Conservation (phyloP, 2,329 filamentous ascomycete genomes). For the Fusarium nygamai region DNA sequence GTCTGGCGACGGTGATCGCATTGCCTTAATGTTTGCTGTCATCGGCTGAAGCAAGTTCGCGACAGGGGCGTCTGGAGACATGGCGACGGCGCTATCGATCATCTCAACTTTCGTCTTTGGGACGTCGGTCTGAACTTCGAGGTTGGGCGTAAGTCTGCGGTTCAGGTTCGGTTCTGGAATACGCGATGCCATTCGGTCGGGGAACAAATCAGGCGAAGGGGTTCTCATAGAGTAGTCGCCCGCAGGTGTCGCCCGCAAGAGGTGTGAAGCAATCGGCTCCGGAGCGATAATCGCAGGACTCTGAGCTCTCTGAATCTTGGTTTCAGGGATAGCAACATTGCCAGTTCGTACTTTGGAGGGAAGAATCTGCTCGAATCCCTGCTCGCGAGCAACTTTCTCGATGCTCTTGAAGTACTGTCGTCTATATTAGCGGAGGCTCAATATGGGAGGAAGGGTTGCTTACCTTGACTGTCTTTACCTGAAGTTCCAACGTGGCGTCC, state of each 20-base stretch:
- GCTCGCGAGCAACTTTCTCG: constrained; percentile 68
- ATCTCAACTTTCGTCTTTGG: constrained; percentile 56
- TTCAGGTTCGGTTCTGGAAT: constrained; percentile 60
- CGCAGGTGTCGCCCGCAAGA: constrained; percentile 64
- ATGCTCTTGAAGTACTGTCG: constrained; percentile 75
- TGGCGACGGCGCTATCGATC: constrained; percentile 58
- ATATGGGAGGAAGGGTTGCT: not conserved
- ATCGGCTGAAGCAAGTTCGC: constrained; percentile 62
- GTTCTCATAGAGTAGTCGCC: constrained; percentile 65
- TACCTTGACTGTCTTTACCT: constrained; percentile 77
- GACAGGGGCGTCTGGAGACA: constrained; percentile 63
- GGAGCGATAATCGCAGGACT: constrained; percentile 61
- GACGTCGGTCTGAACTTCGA: constrained; percentile 64
- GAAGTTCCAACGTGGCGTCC: constrained; percentile 77
- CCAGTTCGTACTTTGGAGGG: constrained; percentile 66
- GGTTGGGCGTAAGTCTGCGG: constrained; percentile 55
- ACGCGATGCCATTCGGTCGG: constrained; percentile 69
- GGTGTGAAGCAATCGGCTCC: constrained; percentile 64
- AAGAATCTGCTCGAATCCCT: constrained; percentile 67
- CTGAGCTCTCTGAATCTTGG: constrained; percentile 55
- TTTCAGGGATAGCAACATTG: constrained; percentile 52
- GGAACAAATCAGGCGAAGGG: constrained; percentile 68
- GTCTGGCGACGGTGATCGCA: constrained; percentile 67
- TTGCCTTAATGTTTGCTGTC: constrained; percentile 63
- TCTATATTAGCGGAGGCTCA: not conserved